Conservation (phyloP, 2,329 filamentous ascomycete species). For the Alternaria longipes region DNA sequence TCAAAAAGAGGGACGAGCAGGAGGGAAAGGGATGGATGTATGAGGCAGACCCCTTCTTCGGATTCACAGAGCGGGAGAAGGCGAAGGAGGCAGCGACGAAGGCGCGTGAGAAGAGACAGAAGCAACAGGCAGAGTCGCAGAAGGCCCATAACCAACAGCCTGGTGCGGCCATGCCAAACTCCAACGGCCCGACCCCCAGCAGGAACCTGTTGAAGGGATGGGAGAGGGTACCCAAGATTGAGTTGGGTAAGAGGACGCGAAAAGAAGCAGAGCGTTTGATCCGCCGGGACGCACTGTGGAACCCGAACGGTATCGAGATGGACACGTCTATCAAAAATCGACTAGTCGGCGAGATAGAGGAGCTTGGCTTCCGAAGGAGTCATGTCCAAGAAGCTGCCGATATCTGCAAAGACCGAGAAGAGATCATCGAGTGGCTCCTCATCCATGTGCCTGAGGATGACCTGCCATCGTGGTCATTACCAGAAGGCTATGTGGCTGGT, state of each 20-base stretch:
- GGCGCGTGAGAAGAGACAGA: slow-evolving; percentile 72
- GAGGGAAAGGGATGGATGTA: slow-evolving; percentile 88
- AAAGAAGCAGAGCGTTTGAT: slow-evolving; percentile 82
- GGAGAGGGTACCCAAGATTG: slow-evolving; percentile 86
- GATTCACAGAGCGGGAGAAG: slow-evolving; percentile 80
- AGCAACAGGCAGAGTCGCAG: slow-evolving; percentile 65
- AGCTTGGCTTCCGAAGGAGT: slow-evolving; percentile 86
- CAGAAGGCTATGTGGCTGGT: slow-evolving; percentile 89
- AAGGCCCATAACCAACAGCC: slow-evolving; percentile 67
- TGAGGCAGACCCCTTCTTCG: slow-evolving; percentile 90
- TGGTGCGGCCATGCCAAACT: slow-evolving; percentile 40
- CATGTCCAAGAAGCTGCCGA: slow-evolving; percentile 88
- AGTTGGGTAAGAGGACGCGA: slow-evolving; percentile 86
- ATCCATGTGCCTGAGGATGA: slow-evolving; percentile 98
- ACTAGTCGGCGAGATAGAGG: slow-evolving; percentile 76
- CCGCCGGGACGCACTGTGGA: slow-evolving; percentile 83
- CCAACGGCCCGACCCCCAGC: slow-evolving; percentile 43
- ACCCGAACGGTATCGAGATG: slow-evolving; percentile 77
- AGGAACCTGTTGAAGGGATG: slow-evolving; percentile 73
- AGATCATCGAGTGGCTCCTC: slow-evolving; percentile 93
- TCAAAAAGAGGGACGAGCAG: slow-evolving; percentile 83
- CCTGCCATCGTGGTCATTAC: slow-evolving; percentile 89
- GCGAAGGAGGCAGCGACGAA: slow-evolving; percentile 79
- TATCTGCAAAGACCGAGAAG: slow-evolving; percentile 89
- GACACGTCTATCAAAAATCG: slow-evolving; percentile 63